Percentiles rank a stretch among this genome's conserved stretches.
Evolutionary conservation across 139 green algal species (phyloP).

Genomic region (Coelastrella sp.): DNA sequence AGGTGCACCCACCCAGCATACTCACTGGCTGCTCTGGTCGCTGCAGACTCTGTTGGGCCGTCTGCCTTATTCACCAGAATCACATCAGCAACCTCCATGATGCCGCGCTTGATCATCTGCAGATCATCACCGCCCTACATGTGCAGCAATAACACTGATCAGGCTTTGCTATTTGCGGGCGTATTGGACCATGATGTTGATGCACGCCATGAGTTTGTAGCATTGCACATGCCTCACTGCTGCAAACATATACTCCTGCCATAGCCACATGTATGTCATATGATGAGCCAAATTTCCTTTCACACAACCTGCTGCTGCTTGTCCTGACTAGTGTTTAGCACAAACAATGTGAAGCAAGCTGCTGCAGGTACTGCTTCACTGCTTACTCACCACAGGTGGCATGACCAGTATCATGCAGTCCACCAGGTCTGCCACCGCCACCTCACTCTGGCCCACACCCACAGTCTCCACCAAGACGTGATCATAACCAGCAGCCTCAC

Average conservation of each 20-base stretch:
- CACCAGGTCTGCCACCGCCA: conserved; percentile 67
- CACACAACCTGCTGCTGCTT: no score
- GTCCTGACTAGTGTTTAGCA: no score
- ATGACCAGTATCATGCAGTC: conserved; percentile 76
- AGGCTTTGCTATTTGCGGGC: no score
- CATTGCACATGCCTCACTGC: no score
- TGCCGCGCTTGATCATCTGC: conserved; percentile 79
- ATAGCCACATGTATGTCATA: no score
- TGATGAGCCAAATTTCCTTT: no score
- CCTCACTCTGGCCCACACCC: conserved; percentile 75
- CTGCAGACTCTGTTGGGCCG: conserved; percentile 49
- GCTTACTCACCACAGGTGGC: conserved; percentile 55
- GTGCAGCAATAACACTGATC: no score
- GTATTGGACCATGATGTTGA: no score
- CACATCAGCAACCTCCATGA: conserved; percentile 70
- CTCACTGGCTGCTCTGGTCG: conserved; percentile 41
- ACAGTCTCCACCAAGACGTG: conserved; percentile 74
- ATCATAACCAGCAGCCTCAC: conserved; percentile 64
- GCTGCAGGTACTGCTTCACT: background rate
- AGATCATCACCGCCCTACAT: conserved; percentile 67
- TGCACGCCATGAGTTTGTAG: no score
- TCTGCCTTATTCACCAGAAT: conserved; percentile 73
- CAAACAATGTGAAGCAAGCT: background rate
- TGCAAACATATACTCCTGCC: no score
- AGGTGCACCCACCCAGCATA: conserved; percentile 53